Percentiles rank a stretch among this genome's conserved stretches.
These are phyloP conservation scores for Colletotrichum siamense DNA, from an alignment of 2,329 filamentous ascomycete genomes.

Conservation along the genomic window DNA sequence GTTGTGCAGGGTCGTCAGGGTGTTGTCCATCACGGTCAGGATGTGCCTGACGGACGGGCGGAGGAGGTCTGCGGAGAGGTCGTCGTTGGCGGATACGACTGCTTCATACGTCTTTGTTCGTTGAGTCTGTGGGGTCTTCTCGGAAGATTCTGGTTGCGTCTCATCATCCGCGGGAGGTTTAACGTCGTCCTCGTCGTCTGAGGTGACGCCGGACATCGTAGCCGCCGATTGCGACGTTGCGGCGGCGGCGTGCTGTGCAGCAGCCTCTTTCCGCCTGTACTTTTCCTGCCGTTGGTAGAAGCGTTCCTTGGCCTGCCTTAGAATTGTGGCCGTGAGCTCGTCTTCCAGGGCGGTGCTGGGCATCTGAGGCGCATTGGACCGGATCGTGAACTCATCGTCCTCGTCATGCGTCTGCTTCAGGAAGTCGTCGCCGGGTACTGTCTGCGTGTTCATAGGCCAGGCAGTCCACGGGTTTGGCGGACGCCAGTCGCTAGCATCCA, in stretches of 20 bases:
- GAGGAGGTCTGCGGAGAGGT: slow-evolving; percentile 67
- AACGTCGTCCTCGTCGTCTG: not conserved
- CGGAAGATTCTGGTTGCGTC: not conserved
- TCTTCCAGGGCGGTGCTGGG: slow-evolving; percentile 73
- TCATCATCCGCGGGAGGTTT: not conserved
- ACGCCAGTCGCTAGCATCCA: slow-evolving; percentile 46
- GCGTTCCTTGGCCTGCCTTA: slow-evolving; percentile 71
- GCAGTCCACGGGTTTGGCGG: slow-evolving; percentile 76
- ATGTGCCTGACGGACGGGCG: slow-evolving; percentile 74
- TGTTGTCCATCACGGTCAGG: slow-evolving; percentile 70
- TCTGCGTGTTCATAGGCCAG: slow-evolving; percentile 74
- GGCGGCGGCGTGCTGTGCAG: not conserved
- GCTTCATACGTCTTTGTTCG: slow-evolving; percentile 46
- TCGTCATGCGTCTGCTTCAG: slow-evolving; percentile 49
- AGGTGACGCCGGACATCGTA: not conserved
- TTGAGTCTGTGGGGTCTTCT: not conserved
- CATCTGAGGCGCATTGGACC: slow-evolving; percentile 43
- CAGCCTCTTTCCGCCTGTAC: not conserved
- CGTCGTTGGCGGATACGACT: slow-evolving; percentile 73
- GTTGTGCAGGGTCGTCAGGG: slow-evolving; percentile 75
- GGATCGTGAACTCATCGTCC: slow-evolving; percentile 58
- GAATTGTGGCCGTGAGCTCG: slow-evolving; percentile 68
- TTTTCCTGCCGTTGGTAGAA: slow-evolving; percentile 51
- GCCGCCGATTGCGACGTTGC: not conserved
- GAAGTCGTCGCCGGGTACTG: slow-evolving; percentile 66